A percentile compares a stretch with the other conserved stretches of the same genome.
These are phyloP conservation scores for Clathrospora elynae DNA, from an alignment of 2,329 filamentous ascomycete species.

Conservation along the genomic window DNA sequence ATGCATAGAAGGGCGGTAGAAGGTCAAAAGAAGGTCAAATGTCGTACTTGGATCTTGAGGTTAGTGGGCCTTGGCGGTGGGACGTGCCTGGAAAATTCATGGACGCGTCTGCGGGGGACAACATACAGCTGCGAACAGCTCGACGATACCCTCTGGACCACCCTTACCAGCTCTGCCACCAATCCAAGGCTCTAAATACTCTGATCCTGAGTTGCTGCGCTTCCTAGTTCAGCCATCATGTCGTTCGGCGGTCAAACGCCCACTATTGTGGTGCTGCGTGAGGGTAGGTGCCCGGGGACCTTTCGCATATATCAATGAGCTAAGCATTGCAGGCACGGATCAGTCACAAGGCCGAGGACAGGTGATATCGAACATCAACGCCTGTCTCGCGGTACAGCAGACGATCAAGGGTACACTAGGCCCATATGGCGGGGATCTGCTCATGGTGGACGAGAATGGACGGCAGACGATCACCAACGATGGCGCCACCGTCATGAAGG, in stretches of 20 bases:
- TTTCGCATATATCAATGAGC: constrained; percentile 14
- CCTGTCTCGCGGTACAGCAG: constrained; percentile 91
- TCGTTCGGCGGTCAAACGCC: constrained; percentile 97
- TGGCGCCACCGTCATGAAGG: constrained; percentile 99
- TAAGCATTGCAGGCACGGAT: constrained; percentile 75
- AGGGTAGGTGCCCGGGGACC: constrained; percentile 68
- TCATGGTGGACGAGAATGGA: constrained; percentile 95
- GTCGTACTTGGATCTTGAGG: too few species aligned
- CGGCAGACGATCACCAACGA: constrained; percentile 98
- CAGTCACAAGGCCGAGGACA: constrained; percentile 96
- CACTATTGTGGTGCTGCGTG: constrained; percentile 97
- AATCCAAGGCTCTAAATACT: neutral
- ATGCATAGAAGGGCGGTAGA: constrained; percentile 39
- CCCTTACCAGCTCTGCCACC: constrained; percentile 6
- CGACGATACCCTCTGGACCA: constrained; percentile 19
- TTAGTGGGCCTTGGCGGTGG: too few species aligned
- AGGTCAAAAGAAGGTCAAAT: constrained; percentile 20
- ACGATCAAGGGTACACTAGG: constrained; percentile 96
- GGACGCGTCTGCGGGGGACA: constrained; percentile 39
- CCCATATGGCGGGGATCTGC: constrained; percentile 93
- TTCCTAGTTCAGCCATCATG: constrained; percentile 61
- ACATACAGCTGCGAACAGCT: constrained; percentile 32
- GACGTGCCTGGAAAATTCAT: constrained; percentile 36
- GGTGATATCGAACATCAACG: constrained; percentile 97
- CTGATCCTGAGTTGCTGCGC: constrained; percentile 5